Conservation (phyloP, 75 land plant genomes). For the Chamaecyparis obtusa region DNA sequence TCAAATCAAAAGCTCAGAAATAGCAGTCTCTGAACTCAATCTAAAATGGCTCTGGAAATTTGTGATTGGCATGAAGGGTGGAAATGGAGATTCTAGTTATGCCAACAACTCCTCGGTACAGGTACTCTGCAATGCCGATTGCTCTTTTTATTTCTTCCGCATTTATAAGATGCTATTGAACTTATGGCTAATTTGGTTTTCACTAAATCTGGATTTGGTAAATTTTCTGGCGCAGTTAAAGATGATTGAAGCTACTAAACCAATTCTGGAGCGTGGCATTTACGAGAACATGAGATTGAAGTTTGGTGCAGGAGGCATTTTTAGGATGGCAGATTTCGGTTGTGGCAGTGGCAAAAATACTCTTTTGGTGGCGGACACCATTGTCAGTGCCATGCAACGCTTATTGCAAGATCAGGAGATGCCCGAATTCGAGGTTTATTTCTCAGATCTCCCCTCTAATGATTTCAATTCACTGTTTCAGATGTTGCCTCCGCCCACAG, state of each 20-base stretch:
- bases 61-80: constrained; percentile 11
- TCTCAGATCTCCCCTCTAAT: not conserved
- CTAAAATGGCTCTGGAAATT: not conserved
- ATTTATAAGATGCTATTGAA: no score
- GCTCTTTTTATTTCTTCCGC: no score
- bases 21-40: no score
- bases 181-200: no score
- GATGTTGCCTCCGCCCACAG: no score
- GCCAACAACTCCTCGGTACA: constrained; percentile 8
- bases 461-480: no score
- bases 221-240: constrained; percentile 11
- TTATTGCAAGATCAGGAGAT: not conserved
- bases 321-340: constrained; percentile 44
- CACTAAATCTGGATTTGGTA: not conserved
- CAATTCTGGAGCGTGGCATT: constrained; percentile 13
- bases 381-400: not conserved
- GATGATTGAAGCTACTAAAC: not conserved
- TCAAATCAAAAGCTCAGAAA: no score
- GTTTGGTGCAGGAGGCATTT: not conserved
- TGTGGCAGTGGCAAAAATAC: constrained; percentile 27
- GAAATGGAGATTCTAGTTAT: constrained; percentile 22
- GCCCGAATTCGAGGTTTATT: constrained; percentile 43
- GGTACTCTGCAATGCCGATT: not conserved
- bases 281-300: not conserved
- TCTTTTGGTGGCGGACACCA: no score